Evolutionary conservation across 2,329 filamentous ascomycete genomes (phyloP), one percentile per base, ranked within the genome.

Genomic region (Ceratocystis cubensis): DNA sequence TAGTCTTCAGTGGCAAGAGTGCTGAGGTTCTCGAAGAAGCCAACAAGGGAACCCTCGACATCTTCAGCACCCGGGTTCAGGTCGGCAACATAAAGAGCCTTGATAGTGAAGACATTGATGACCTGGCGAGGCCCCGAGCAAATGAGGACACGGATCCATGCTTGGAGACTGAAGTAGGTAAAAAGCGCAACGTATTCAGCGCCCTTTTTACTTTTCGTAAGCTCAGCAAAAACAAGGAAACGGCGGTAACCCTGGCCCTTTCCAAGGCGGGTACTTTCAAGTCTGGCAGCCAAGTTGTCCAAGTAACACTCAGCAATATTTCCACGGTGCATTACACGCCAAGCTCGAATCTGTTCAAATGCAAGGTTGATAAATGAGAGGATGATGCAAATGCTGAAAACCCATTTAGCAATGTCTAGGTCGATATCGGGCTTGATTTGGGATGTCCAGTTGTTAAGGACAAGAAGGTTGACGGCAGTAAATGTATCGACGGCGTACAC

Each of bases 401-500:
- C 92, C 91, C 92, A 96, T 78, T 94, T 95, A 13, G 91, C 88
- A 65, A 93, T 83, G 62, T 84, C 78, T 72, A 95, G 85, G 2
- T 86, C 83, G 70, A 97, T 88, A 50, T 84, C 82, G 1, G 91
- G 91, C 71, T 90, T 78, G 71, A 97, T 88, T 70, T 89, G 82
- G 65, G 88, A 90, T 1, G 90, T 89, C 92, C 92, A 97, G 68
- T 85, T 85, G 77, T 95, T 85, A 77, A 96, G 96, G 66, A 83
- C 88, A 63, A 99, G 82, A 50, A 99, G 81, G 70, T 96, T 95
- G 77, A 96, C 83, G 69, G 92, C 92, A 3, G 92, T 96, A 74
- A 96, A 97, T 69, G 87, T 91, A 77, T 97, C 93, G 74, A 95
- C 88, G 33, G 81, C 86, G 75, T 96, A 96, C 70, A 96, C 91